Conservation (phyloP, 2,329 filamentous ascomycete species). For the Talaromyces sp. region DNA sequence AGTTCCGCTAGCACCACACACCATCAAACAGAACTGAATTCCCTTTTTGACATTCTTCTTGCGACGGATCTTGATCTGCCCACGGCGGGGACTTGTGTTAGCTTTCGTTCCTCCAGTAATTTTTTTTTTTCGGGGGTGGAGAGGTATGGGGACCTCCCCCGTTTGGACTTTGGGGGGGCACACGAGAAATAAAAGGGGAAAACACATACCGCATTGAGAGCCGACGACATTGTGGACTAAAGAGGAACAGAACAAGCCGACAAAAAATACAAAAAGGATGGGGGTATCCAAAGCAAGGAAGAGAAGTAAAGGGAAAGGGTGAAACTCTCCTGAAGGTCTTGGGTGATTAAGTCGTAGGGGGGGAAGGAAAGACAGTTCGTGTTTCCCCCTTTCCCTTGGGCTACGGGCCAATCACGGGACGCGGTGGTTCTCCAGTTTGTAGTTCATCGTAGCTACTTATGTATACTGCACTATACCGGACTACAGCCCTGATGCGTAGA, state of each 20-base stretch:
- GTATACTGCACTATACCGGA: too few relatives aligned
- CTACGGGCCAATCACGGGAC: conserved; percentile 29
- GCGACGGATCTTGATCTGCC: conserved; percentile 89
- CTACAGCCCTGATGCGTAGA: too few relatives aligned
- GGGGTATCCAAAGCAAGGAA: conserved; percentile 25
- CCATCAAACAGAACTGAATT: conserved; percentile 99
- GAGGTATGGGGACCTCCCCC: conserved; percentile 17
- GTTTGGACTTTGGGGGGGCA: background rate
- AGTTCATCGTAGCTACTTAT: background rate
- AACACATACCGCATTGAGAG: conserved; percentile 55
- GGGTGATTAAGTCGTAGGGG: conserved; percentile 20
- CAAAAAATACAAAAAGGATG: conserved; percentile 16
- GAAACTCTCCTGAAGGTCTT: conserved; percentile 32
- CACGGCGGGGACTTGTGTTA: conserved; percentile 27
- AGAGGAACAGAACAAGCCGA: conserved; percentile 25
- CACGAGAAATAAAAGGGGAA: conserved; percentile 21
- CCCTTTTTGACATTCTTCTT: conserved; percentile 99
- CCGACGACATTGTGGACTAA: conserved; percentile 54
- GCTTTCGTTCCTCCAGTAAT: conserved; percentile 11
- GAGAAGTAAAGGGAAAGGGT: conserved; percentile 19
- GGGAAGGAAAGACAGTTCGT: conserved; percentile 31
- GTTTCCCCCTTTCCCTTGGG: conserved; percentile 33
- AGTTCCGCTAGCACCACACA: conserved; percentile 97
- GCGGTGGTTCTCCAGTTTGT: conserved; percentile 5
- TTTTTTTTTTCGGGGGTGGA: conserved; percentile 19